Conservation (phyloP, 73 alveolate species). For the Symbiodinium natans region DNA sequence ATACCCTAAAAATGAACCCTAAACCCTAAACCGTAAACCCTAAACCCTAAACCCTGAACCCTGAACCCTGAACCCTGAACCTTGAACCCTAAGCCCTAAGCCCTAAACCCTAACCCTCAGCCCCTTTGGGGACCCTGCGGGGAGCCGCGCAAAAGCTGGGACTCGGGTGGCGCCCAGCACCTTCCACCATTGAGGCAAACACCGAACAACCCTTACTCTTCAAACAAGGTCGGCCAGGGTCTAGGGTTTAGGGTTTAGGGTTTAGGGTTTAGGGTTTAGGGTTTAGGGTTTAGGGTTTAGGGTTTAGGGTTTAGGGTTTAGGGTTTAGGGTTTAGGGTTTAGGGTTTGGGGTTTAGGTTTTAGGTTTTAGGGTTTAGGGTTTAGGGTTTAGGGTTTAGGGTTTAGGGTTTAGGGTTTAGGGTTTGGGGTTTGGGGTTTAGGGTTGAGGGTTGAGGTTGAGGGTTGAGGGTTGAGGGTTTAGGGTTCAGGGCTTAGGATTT, state of each 20-base stretch:
- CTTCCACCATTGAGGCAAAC: too few species aligned
- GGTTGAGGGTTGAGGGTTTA: too few species aligned
- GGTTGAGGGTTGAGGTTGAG: too few species aligned
- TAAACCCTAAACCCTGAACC: not conserved
- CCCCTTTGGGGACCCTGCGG: not conserved
- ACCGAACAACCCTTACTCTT: too few species aligned
- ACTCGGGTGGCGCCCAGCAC: conserved; percentile 50
- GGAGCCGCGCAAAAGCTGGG: conserved; percentile 34
- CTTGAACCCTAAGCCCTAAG: not conserved
- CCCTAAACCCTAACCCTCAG: not conserved
- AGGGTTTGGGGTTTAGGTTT: not conserved
- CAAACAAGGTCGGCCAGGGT: not conserved
- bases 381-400: not conserved
- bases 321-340: not conserved
- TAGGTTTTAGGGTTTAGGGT: not conserved
- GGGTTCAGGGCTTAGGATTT: not conserved
- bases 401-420: not conserved
- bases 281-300: not conserved
- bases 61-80: not conserved
- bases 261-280: not conserved
- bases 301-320: not conserved
- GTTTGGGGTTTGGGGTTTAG: too few species aligned
- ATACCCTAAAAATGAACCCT: not conserved
- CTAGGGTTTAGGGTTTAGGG: not conserved
- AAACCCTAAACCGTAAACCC: not conserved